Evolutionary conservation across 371 early-diverging fungal genomes (phyloP).

Genomic region (Saksenaea vasiformis): DNA sequence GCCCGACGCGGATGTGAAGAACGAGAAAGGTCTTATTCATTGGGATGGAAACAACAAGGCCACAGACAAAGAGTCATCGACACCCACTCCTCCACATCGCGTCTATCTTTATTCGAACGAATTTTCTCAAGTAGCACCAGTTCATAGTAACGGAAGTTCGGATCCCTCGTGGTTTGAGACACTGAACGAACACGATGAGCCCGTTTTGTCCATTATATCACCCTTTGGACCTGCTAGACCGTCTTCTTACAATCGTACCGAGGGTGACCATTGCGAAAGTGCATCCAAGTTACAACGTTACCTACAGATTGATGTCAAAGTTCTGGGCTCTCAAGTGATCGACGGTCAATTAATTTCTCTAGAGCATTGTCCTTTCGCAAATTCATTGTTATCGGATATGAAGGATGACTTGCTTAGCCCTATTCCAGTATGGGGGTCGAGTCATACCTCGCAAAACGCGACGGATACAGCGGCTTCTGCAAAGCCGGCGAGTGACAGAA

Average conservation of each 20-base stretch:
- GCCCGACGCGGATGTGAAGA: background rate
- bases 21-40: constrained; percentile 16
- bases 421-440: background rate
- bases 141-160: background rate
- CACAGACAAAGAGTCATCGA: background rate
- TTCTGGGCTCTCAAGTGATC: constrained; percentile 39
- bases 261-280: background rate
- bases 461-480: background rate
- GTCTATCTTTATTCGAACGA: constrained; percentile 44
- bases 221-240: constrained; percentile 14
- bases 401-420: constrained; percentile 16
- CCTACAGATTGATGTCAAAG: constrained; percentile 48
- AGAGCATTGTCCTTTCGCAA: constrained; percentile 27
- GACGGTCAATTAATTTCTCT: constrained; percentile 31
- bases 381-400: constrained; percentile 12
- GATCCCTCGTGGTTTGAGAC: background rate
- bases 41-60: constrained; percentile 3
- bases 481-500: constrained; percentile 4
- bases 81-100: background rate
- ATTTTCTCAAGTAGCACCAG: constrained; percentile 40
- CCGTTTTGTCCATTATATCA: constrained; percentile 32
- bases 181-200: background rate
- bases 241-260: background rate
- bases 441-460: background rate
- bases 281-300: constrained; percentile 12